Base-by-base conservation (phyloP, 225 moss, liverwort and hornwort species). In the Bryum argenteum region DNA sequence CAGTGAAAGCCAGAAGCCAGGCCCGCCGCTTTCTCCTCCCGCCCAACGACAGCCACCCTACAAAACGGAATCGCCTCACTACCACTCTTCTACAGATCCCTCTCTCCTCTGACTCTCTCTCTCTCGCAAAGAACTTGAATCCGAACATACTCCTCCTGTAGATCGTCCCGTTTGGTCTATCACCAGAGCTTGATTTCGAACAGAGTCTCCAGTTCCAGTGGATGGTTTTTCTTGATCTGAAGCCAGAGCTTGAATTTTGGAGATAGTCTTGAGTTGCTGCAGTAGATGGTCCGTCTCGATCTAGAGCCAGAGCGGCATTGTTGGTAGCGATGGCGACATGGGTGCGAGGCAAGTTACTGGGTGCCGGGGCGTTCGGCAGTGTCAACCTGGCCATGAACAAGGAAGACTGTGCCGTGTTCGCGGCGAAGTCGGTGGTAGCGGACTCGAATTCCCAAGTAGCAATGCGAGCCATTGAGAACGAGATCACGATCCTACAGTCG, bases 281-380 rank as follows among this genome's bases (percentile, higher is more conserved):
- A 58, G 58, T 33, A 26, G 26, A 33, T 33, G 33, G 23, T 22
- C 8, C 14, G 9, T 37, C 33, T 33, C 33, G 33, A 33, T 60
- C 10, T 11, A 37, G 59, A 63, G 44, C 8, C 28, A 2, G 28
- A 2, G 17, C 10, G 50, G 15, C 47, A 47, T 47, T 7, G 6
- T 65, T n/a, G 18, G 10, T 13, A 11, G 21, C 38, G 44, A 75
- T 69, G 53, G 51, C 39, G 69, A 66, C 85, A 61, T 95, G 94
- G 94, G 89, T 89, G 48, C 79, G 94, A 18, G 94, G 94, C 8
- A 87, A 73, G 63, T 72, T 95, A 77, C 76, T 95, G 40, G 94
- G 94, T 0, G 89, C 85, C 4, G 94, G 94, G 18, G 91, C 94
- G 2, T 95, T 90, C 17, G 91, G 94, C 1, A 87, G 81, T 78